Conservation (phyloP, 2,329 filamentous ascomycete genomes). For the Fonsecaea erecta region DNA sequence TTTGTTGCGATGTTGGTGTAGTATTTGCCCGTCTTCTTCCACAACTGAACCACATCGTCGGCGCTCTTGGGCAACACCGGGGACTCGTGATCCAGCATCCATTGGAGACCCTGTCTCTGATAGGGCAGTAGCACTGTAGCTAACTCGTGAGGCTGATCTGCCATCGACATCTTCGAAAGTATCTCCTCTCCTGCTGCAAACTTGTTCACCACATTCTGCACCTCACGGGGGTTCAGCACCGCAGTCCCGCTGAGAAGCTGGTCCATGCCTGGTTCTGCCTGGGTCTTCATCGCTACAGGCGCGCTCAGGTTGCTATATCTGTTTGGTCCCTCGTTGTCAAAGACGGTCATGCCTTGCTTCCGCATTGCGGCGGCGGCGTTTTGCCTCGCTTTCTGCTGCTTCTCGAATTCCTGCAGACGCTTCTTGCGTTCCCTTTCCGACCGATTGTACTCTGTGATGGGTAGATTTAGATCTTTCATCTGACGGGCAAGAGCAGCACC, state of each 20-base stretch:
- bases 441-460: slow-evolving; percentile 57
- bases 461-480: slow-evolving; percentile 69
- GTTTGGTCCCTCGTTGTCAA: slow-evolving; percentile 34
- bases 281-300: slow-evolving; percentile 25
- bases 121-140: slow-evolving; percentile 75
- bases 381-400: slow-evolving; percentile 47
- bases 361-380: slow-evolving; percentile 31
- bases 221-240: slow-evolving; percentile 66
- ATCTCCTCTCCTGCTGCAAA: slow-evolving; percentile 73
- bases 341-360: slow-evolving; percentile 30
- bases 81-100: slow-evolving; percentile 78
- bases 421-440: slow-evolving; percentile 62
- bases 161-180: slow-evolving; percentile 73
- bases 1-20: slow-evolving; percentile 74
- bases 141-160: slow-evolving; percentile 68
- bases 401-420: slow-evolving; percentile 59
- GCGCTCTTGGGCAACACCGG: slow-evolving; percentile 68
- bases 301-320: slow-evolving; percentile 46
- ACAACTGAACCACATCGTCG: slow-evolving; percentile 72
- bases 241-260: slow-evolving; percentile 63
- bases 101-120: slow-evolving; percentile 77
- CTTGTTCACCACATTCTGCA: slow-evolving; percentile 68
- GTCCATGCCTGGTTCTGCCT: slow-evolving; percentile 52
- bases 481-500: slow-evolving; percentile 62
- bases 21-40: slow-evolving; percentile 62